phyloP scores from a whole-genome alignment of 305 asterid genomes.

The Andrographis paniculata region DNA sequence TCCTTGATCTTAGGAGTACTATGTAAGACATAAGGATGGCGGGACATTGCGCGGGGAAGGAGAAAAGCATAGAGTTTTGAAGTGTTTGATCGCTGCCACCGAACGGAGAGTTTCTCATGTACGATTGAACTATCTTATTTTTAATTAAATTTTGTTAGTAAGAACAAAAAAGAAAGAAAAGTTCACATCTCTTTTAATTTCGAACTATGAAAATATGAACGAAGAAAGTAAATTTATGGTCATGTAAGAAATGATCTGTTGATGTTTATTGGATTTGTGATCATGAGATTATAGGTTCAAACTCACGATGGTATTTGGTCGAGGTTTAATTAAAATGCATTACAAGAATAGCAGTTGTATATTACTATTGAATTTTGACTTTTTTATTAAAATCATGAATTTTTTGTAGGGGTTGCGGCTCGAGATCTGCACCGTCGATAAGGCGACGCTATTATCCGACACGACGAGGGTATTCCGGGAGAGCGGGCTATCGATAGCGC shows the following conservation, averaged over 20 bases:
- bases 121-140: too few relatives aligned
- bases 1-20: constrained; percentile 49
- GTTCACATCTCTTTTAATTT: too few relatives aligned
- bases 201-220: too few relatives aligned
- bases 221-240: too few relatives aligned
- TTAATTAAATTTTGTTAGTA: too few relatives aligned
- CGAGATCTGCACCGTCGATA: constrained; percentile 45
- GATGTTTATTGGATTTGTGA: too few relatives aligned
- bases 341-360: too few relatives aligned
- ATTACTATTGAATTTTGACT: background rate
- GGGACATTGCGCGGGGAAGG: constrained; percentile 34
- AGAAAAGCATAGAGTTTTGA: constrained; percentile 42
- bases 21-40: constrained; percentile 50
- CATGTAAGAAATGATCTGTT: too few relatives aligned
- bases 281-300: too few relatives aligned
- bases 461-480: constrained; percentile 72
- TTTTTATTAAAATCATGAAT: background rate
- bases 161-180: too few relatives aligned
- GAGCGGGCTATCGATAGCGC: constrained; percentile 64
- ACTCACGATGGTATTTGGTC: too few relatives aligned
- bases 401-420: constrained; percentile 56
- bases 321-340: too few relatives aligned
- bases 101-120: constrained; percentile 79
- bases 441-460: constrained; percentile 62
- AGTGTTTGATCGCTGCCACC: constrained; percentile 74